A percentile compares a stretch with the other conserved stretches of the same genome.
Conservation (phyloP, 2,329 filamentous ascomycete species). For the Fusarium sp. region DNA sequence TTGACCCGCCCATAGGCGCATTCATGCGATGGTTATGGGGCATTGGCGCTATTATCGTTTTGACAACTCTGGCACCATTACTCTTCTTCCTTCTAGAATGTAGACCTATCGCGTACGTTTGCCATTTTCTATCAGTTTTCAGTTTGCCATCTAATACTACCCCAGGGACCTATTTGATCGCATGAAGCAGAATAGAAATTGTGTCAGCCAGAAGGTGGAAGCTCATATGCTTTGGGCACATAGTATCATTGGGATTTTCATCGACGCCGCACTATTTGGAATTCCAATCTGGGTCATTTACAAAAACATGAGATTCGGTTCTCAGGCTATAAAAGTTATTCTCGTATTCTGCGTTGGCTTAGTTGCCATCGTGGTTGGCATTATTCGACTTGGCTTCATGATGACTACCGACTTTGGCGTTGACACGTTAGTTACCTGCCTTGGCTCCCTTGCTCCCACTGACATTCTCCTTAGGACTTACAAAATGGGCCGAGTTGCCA, state of each 20-base stretch:
- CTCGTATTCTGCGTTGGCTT: not conserved
- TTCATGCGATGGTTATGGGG: not conserved
- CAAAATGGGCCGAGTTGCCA: not conserved
- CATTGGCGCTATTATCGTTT: not conserved
- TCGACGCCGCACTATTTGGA: not conserved
- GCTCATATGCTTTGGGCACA: not conserved
- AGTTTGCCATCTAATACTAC: accelerated
- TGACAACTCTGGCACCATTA: not conserved
- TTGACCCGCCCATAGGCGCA: not conserved
- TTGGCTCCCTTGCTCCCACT: accelerated
- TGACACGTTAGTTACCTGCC: not conserved
- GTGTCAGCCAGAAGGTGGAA: not conserved
- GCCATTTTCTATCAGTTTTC: accelerated
- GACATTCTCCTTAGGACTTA: accelerated
- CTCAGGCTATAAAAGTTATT: not conserved
- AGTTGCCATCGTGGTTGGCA: not conserved
- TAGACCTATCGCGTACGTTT: not conserved
- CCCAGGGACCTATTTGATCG: not conserved
- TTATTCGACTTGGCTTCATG: not conserved
- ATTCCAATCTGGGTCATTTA: not conserved
- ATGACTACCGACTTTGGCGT: not conserved
- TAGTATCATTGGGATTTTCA: not conserved
- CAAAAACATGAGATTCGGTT: not conserved
- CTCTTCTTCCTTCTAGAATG: not conserved
- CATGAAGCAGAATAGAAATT: not conserved